A percentile compares a stretch with the other conserved stretches of the same genome.
Conservation (phyloP, 2,329 filamentous ascomycete genomes). For the Cladosporium sp. region DNA sequence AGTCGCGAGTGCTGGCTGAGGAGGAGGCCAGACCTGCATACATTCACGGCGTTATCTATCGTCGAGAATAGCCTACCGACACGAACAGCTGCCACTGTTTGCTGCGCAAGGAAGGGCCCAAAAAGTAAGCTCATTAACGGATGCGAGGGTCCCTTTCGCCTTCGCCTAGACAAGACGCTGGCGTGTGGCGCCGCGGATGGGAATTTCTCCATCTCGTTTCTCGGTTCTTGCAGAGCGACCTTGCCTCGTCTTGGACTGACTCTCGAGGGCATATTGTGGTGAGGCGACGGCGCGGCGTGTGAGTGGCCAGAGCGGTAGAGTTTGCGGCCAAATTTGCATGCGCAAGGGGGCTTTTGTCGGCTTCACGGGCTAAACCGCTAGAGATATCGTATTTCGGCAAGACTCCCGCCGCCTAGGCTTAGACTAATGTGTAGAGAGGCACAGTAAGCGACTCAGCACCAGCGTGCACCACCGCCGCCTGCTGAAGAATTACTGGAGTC, state of each 20-base stretch:
- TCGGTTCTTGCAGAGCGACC: background rate
- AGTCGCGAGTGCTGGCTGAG: background rate
- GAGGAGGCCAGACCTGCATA: background rate
- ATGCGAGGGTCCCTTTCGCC: constrained; percentile 2
- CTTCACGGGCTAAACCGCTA: background rate
- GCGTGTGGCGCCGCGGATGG: background rate
- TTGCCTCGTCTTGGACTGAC: background rate
- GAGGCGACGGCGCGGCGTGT: background rate
- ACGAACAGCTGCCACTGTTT: background rate
- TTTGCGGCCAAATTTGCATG: background rate
- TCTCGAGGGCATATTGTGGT: background rate
- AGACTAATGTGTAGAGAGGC: no score
- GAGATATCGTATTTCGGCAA: background rate
- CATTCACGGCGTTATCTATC: constrained; percentile 1
- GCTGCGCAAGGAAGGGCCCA: constrained; percentile 2
- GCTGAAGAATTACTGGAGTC: background rate
- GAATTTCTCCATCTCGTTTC: background rate
- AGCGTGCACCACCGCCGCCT: background rate
- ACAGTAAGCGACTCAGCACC: no score
- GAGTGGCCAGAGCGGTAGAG: background rate
- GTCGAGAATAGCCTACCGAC: background rate
- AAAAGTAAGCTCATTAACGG: constrained; percentile 1
- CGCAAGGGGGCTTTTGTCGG: constrained; percentile 7
- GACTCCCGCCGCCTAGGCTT: background rate
- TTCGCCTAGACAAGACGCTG: background rate